Conservation (phyloP, 768 basidiomycete genomes). For the Mycena venus region DNA sequence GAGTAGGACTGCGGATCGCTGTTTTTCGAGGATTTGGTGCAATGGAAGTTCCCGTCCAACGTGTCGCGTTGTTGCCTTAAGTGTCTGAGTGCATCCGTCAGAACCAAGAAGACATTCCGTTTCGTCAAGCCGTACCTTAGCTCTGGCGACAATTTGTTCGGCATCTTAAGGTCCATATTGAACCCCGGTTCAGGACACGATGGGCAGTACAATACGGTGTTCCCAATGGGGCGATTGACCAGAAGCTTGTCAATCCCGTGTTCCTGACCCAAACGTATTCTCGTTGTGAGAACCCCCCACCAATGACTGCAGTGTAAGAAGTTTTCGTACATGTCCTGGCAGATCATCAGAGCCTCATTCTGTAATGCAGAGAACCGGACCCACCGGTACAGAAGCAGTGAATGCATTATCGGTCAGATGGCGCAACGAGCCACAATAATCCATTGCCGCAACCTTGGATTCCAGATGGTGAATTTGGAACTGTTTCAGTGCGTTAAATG, state of each 20-base stretch:
- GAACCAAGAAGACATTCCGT: not conserved
- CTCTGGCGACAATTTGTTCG: not conserved
- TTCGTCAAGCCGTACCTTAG: not conserved
- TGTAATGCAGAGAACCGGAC: not conserved
- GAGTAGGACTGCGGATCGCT: not conserved
- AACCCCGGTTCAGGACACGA: not conserved
- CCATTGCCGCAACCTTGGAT: constrained; percentile 27
- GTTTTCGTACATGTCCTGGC: constrained; percentile 11
- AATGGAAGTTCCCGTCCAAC: not conserved
- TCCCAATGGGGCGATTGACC: not conserved
- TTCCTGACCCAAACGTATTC: not conserved
- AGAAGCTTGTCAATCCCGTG: not conserved
- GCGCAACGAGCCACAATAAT: constrained; percentile 38
- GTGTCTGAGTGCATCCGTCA: not conserved
- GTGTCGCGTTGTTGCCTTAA: not conserved
- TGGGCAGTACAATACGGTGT: not conserved
- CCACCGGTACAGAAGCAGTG: constrained; percentile 30
- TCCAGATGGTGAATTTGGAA: constrained; percentile 17
- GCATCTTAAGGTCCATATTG: not conserved
- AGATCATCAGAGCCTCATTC: not conserved
- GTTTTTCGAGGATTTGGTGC: too few relatives aligned
- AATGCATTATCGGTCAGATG: constrained; percentile 39
- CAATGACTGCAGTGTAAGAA: not conserved
- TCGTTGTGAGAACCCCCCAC: not conserved
- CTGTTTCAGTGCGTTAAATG: not conserved